Conservation (phyloP, 2,329 filamentous ascomycete species). For the Fusarium torreyae region DNA sequence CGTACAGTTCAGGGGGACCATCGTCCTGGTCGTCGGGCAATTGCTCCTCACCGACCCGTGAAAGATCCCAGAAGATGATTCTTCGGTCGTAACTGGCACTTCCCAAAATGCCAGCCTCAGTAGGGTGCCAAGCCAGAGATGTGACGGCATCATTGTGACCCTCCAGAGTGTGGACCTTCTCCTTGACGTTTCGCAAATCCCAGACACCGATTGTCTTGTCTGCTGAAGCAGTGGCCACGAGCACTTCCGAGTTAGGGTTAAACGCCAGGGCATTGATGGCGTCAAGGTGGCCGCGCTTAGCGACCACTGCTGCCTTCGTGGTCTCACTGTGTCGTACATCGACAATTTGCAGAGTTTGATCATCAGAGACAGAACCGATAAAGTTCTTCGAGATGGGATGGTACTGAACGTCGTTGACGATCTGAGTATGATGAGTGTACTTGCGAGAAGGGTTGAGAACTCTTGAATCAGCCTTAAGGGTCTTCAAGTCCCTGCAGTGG, state of each 20-base stretch:
- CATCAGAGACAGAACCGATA: conserved; percentile 95
- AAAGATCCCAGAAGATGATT: conserved; percentile 97
- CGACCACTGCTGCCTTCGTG: conserved; percentile 77
- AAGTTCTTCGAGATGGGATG: conserved; percentile 88
- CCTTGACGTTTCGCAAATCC: conserved; percentile 92
- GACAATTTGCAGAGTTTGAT: conserved; percentile 91
- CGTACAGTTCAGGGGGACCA: conserved; percentile 92
- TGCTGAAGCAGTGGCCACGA: conserved; percentile 92
- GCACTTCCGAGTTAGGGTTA: conserved; percentile 90
- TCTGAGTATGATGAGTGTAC: conserved; percentile 89
- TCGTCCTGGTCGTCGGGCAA: conserved; percentile 95
- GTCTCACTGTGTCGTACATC: conserved; percentile 82
- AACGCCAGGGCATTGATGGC: conserved; percentile 97
- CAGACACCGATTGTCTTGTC: conserved; percentile 97
- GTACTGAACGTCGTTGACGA: conserved; percentile 97
- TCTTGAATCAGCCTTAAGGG: conserved; percentile 78
- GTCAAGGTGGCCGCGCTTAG: conserved; percentile 84
- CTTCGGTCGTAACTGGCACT: conserved; percentile 94
- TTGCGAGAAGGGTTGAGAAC: conserved; percentile 78
- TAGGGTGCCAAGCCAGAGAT: conserved; percentile 94
- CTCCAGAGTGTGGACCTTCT: conserved; percentile 90
- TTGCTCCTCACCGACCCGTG: conserved; percentile 92
- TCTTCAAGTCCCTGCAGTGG: conserved; percentile 79
- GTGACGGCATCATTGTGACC: conserved; percentile 92
- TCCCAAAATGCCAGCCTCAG: conserved; percentile 88